Conservation (phyloP, 306 rosid species). For the Clitoria ternatea region DNA sequence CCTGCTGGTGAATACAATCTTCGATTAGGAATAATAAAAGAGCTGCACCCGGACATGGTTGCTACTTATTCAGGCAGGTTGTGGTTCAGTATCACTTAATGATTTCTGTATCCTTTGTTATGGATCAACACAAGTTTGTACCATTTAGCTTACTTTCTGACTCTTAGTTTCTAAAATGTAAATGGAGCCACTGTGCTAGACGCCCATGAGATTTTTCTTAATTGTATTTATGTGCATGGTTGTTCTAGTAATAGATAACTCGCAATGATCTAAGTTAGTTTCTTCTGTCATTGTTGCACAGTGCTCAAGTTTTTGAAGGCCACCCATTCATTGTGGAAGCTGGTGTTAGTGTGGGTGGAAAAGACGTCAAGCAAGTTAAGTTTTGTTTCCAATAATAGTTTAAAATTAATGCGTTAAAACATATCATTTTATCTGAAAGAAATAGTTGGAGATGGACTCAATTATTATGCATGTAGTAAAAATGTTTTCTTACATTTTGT, state of each 20-base stretch:
- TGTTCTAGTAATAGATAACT: slow-evolving; percentile 22
- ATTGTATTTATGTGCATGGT: not conserved
- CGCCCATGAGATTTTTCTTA: slow-evolving; percentile 1
- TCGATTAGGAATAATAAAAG: slow-evolving; percentile 92
- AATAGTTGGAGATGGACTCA: not conserved
- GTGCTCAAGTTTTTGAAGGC: slow-evolving; percentile 96
- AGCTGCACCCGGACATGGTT: slow-evolving; percentile 97
- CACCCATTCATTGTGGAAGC: slow-evolving; percentile 98
- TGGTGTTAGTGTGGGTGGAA: slow-evolving; percentile 95
- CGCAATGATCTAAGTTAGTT: not conserved
- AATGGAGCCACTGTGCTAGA: not conserved
- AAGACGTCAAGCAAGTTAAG: slow-evolving; percentile 86
- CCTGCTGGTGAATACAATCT: slow-evolving; percentile 99
- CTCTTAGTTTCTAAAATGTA: slow-evolving; percentile 2
- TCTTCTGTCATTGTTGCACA: slow-evolving; percentile 30
- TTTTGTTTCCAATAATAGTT: slow-evolving; percentile 19
- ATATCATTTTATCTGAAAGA: slow-evolving; percentile 7
- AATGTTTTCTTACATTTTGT: not conserved
- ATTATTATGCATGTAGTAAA: not conserved
- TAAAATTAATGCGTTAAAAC: slow-evolving; percentile 11
- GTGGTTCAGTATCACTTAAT: slow-evolving; percentile 25
- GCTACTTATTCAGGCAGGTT: slow-evolving; percentile 99
- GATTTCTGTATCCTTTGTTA: slow-evolving; percentile 13
- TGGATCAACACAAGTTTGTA: slow-evolving; percentile 12
- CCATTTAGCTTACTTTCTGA: slow-evolving; percentile 7